Conservation (phyloP, 2,329 filamentous ascomycete species). For the Rhinocladiella mackenziei region DNA sequence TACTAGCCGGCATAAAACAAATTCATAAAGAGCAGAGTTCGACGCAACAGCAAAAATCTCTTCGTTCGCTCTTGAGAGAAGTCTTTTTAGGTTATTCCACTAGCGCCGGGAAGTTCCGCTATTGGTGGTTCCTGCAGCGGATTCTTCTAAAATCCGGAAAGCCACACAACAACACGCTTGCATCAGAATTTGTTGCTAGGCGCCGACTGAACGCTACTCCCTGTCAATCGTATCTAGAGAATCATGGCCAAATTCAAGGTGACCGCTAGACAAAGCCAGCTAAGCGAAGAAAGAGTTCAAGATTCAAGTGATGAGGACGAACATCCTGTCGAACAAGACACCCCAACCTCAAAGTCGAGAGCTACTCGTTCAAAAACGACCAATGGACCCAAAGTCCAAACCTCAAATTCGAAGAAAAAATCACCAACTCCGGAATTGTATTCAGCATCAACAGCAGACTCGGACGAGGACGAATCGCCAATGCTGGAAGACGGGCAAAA, state of each 20-base stretch:
- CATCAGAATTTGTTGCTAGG: too few relatives aligned
- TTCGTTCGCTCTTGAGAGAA: not conserved
- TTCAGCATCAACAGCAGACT: too few relatives aligned
- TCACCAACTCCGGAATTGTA: constrained; percentile 7
- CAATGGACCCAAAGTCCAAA: not conserved
- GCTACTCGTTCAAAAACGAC: not conserved
- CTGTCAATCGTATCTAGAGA: not conserved
- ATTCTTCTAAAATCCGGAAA: too few relatives aligned
- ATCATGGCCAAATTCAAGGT: constrained; percentile 12
- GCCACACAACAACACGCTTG: too few relatives aligned
- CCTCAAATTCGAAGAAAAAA: not conserved
- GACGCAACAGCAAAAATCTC: not conserved
- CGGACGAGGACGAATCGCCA: not conserved
- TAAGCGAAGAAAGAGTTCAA: constrained; percentile 21
- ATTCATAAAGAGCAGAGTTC: not conserved
- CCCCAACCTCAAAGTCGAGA: constrained; percentile 5
- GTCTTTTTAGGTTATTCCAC: too few relatives aligned
- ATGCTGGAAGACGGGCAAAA: too few relatives aligned
- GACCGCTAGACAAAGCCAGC: constrained; percentile 6
- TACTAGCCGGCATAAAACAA: constrained; percentile 20
- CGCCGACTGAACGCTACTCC: too few relatives aligned
- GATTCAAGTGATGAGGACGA: constrained; percentile 25
- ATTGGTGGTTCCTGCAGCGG: too few relatives aligned
- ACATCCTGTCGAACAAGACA: not conserved
- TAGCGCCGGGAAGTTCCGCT: too few relatives aligned